Conservation (phyloP, 768 basidiomycete genomes). For the Hygrophoropsis aurantiaca region DNA sequence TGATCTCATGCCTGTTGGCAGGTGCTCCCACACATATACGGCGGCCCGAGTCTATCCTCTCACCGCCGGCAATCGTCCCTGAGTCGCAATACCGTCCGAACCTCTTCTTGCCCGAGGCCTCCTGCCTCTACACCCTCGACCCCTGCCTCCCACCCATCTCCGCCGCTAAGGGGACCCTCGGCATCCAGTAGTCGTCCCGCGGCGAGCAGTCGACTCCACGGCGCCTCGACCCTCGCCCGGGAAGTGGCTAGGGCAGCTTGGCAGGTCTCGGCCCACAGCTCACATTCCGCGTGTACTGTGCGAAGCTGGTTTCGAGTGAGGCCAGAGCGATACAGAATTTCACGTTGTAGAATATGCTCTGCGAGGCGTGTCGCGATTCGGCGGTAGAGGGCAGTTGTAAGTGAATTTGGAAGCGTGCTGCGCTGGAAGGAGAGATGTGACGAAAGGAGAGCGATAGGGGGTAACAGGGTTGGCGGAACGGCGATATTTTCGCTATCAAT, state of each 20-base stretch:
- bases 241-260: constrained; percentile 51
- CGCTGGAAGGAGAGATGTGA: constrained; percentile 73
- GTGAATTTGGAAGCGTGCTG: constrained; percentile 56
- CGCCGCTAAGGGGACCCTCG: constrained; percentile 32
- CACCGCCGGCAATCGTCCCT: constrained; percentile 37
- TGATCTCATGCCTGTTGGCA: neutral
- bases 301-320: constrained; percentile 62
- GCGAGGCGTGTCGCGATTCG: constrained; percentile 68
- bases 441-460: constrained; percentile 77
- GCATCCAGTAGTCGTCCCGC: constrained; percentile 67
- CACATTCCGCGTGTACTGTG: constrained; percentile 66
- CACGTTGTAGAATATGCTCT: constrained; percentile 80
- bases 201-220: constrained; percentile 74
- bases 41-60: neutral
- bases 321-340: constrained; percentile 75
- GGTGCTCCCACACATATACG: neutral
- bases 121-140: constrained; percentile 49
- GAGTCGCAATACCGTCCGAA: constrained; percentile 51
- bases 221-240: constrained; percentile 59
- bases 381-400: constrained; percentile 68
- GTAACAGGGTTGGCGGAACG: constrained; percentile 70
- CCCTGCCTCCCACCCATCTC: constrained; percentile 51
- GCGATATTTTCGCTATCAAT: constrained; percentile 37
- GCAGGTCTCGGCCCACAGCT: constrained; percentile 83
- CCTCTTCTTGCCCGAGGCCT: constrained; percentile 65